Percentiles rank a stretch among this genome's conserved stretches.
These are phyloP conservation scores for Astragalus membranaceus DNA, from an alignment of 306 rosid species.

Conservation along the genomic window DNA sequence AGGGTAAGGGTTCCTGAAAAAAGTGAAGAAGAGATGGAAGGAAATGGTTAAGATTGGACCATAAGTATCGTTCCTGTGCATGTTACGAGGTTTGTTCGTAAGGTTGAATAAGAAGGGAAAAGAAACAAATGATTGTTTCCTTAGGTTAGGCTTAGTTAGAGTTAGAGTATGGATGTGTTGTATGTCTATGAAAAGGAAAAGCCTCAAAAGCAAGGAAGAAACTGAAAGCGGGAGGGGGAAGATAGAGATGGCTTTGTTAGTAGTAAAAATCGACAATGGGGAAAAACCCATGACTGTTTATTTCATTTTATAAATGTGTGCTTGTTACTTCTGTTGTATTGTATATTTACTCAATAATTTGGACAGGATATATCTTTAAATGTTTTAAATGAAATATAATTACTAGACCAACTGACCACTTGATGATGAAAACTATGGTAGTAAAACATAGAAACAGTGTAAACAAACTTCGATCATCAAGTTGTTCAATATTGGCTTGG, in stretches of 20 bases:
- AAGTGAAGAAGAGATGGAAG: neutral
- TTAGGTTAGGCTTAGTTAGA: neutral
- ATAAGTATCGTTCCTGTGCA: neutral
- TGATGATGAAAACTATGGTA: neutral
- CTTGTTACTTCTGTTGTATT: neutral
- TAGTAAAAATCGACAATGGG: neutral
- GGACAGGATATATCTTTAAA: neutral
- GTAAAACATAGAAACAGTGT: neutral
- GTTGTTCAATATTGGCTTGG: slow-evolving; percentile 6
- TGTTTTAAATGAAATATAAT: neutral
- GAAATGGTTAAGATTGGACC: neutral
- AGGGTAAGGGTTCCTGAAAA: neutral
- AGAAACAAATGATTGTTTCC: neutral
- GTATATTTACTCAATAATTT: neutral
- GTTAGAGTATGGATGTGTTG: neutral
- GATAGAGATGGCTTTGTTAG: neutral
- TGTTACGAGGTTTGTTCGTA: neutral
- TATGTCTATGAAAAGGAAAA: neutral
- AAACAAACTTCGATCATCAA: neutral
- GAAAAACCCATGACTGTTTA: neutral
- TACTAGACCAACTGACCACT: neutral
- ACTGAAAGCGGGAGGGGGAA: neutral
- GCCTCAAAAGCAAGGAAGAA: neutral
- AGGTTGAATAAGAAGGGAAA: neutral
- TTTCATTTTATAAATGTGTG: neutral